Conservation (phyloP, 768 basidiomycete genomes). For the Antrodiella citrinella region DNA sequence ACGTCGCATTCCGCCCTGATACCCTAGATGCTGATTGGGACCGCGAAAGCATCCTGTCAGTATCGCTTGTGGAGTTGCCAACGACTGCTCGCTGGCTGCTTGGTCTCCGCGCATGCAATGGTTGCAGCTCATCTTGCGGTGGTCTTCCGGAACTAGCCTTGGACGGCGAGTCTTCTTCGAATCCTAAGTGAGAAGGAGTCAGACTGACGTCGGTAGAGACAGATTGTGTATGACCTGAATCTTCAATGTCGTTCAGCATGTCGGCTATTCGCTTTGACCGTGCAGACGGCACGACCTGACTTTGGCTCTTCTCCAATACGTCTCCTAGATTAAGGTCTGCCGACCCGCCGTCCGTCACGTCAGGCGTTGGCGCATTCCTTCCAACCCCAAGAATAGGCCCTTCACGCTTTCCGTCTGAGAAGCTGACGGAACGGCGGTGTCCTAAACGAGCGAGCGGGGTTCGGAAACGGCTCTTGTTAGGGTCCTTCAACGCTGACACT, state of each 20-base stretch:
- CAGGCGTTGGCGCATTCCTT: constrained; percentile 31
- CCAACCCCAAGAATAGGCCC: constrained; percentile 76
- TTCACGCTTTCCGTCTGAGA: constrained; percentile 87
- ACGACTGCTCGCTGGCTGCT: background rate
- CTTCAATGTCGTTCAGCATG: constrained; percentile 69
- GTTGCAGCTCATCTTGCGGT: constrained; percentile 38
- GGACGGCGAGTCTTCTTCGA: constrained; percentile 46
- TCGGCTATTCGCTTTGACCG: constrained; percentile 76
- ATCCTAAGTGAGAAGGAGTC: constrained; percentile 16
- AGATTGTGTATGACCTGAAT: constrained; percentile 15
- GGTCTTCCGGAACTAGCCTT: constrained; percentile 39
- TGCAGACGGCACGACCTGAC: constrained; percentile 43
- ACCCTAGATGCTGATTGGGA: constrained; percentile 11
- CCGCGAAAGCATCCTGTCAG: constrained; percentile 23
- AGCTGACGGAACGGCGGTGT: constrained; percentile 86
- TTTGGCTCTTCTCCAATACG: constrained; percentile 6
- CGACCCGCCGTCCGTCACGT: constrained; percentile 19
- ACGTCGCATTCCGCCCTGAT: constrained; percentile 36
- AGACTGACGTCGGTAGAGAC: background rate
- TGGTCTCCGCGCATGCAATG: constrained; percentile 35
- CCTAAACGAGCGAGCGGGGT: constrained; percentile 44
- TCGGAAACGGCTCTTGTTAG: constrained; percentile 37
- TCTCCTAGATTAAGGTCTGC: constrained; percentile 13
- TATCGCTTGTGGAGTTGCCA: constrained; percentile 8
- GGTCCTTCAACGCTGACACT: constrained; percentile 46